Base-by-base conservation (phyloP, 352 stramenopile genomes). In the Pythium angustatum region DNA sequence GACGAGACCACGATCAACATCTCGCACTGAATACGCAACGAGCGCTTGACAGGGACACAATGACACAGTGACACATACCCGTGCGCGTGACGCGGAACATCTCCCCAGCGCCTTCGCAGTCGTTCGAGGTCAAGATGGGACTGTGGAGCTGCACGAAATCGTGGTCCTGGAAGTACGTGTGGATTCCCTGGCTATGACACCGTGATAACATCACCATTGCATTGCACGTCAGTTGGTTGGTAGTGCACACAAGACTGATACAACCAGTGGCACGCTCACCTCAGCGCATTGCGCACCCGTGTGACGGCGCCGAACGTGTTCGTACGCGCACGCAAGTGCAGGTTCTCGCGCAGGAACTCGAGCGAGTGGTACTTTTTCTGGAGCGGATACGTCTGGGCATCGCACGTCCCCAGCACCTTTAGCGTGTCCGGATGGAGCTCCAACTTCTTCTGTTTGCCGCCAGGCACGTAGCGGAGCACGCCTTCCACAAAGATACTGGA, bases 331-430 rank as follows among this genome's bases (percentile, higher is more conserved):
- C 97, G 88, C 36, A 99, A 76, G 74, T 99, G 97, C 40, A 98
- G 82, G 54, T 99, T 96, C 60, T 97, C 96, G 38, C 97, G 83
- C 41, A 99, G 74, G 64, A 99, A 99, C 81, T 99, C 97, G 21
- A 99, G 79, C 27, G 94, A 96, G 73, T 99, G 96, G 64, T 96
- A 93, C 76, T 99, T 99, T 85, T 99, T 99, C 54, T 98, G 96
- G 22, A 99, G 79, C 28, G 97, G 97, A 61, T 98, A 99, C n/a
- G 69, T 81, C 56, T 97, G 81, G 14, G 78, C 77, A 31, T 98
- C 93, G 76, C 95, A 99, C 48, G 83, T 76, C 33, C 97, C 97
- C 17, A 99, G 79, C 34, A 99, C 75, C 24, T 93, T 58, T 5
- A 97, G 76, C 43, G 68, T 79, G 17, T 77, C 71, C 3, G 90